phyloP scores from a whole-genome alignment of 2,329 filamentous ascomycete species.

The Penicillium frequentans region DNA sequence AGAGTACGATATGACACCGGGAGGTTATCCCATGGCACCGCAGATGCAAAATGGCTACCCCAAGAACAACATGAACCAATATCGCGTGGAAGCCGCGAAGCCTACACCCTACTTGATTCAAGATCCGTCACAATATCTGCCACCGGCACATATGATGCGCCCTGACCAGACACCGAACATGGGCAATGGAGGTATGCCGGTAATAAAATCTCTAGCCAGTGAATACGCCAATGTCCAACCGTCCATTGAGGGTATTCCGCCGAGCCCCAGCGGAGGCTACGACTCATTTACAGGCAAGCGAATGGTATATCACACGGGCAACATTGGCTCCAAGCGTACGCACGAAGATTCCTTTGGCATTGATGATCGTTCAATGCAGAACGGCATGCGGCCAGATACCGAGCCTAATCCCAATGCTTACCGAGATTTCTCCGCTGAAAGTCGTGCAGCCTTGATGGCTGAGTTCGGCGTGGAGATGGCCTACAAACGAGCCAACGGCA shows the following conservation, averaged over 20 bases:
- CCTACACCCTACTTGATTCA: slow-evolving; percentile 36
- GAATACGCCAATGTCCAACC: slow-evolving; percentile 30
- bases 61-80: slow-evolving; percentile 29
- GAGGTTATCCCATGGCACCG: slow-evolving; percentile 21
- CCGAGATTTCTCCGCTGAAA: slow-evolving; percentile 28
- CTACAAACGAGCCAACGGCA: slow-evolving; percentile 38
- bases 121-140: slow-evolving; percentile 40
- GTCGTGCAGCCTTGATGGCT: slow-evolving; percentile 23
- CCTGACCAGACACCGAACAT: neutral
- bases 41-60: slow-evolving; percentile 28
- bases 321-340: slow-evolving; percentile 32
- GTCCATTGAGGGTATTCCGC: slow-evolving; percentile 22
- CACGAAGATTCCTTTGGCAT: slow-evolving; percentile 42
- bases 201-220: slow-evolving; percentile 35
- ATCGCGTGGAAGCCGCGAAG: slow-evolving; percentile 30
- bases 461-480: slow-evolving; percentile 32
- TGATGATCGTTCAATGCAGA: slow-evolving; percentile 42
- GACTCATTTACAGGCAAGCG: slow-evolving; percentile 27
- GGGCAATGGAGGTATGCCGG: slow-evolving; percentile 26
- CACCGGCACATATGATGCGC: slow-evolving; percentile 21
- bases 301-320: slow-evolving; percentile 33
- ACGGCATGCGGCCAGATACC: slow-evolving; percentile 45
- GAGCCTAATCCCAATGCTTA: slow-evolving; percentile 23
- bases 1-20: slow-evolving; percentile 32
- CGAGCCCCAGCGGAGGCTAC: slow-evolving; percentile 18